Conservation (phyloP, 148 eudicot genomes). For the Heliosperma pusillum region DNA sequence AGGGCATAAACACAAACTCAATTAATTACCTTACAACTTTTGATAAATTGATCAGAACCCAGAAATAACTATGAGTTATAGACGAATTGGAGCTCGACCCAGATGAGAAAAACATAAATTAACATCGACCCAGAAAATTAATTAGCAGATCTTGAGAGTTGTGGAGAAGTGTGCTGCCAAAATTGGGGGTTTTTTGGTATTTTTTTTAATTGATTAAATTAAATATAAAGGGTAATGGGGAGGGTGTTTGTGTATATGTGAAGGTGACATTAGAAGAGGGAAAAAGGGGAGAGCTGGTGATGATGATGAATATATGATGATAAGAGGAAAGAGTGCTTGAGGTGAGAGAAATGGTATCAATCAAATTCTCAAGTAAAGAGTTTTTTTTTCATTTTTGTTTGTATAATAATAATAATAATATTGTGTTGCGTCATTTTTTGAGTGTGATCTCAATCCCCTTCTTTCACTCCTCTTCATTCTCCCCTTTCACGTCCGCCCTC, state of each 20-base stretch:
- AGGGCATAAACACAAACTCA: slow-evolving; percentile 14
- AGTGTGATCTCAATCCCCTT: not conserved
- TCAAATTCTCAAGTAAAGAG: not conserved
- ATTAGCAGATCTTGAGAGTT: slow-evolving; percentile 5
- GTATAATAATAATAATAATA: not conserved
- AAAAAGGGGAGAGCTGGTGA: not conserved
- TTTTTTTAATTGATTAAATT: not conserved
- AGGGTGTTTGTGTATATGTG: slow-evolving; percentile 5
- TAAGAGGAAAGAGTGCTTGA: slow-evolving; percentile 2
- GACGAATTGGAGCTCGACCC: not conserved
- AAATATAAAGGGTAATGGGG: not conserved
- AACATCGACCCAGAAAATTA: slow-evolving; percentile 7
- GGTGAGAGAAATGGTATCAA: not conserved
- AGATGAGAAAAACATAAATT: slow-evolving; percentile 9
- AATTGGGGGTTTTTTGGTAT: not conserved
- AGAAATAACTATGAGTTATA: not conserved
- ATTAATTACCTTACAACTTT: not conserved
- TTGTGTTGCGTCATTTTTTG: not conserved
- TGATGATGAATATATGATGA: not conserved
- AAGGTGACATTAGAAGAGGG: slow-evolving; percentile 8
- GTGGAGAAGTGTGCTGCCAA: not conserved
- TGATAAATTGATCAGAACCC: not conserved
- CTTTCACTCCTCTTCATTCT: not conserved
- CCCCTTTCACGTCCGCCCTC: slow-evolving; percentile 7
- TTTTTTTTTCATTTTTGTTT: not conserved